Percentiles rank a stretch among this genome's conserved stretches.
Conservation (phyloP, 2,329 filamentous ascomycete species). For the Paraconiothyrium sp. region DNA sequence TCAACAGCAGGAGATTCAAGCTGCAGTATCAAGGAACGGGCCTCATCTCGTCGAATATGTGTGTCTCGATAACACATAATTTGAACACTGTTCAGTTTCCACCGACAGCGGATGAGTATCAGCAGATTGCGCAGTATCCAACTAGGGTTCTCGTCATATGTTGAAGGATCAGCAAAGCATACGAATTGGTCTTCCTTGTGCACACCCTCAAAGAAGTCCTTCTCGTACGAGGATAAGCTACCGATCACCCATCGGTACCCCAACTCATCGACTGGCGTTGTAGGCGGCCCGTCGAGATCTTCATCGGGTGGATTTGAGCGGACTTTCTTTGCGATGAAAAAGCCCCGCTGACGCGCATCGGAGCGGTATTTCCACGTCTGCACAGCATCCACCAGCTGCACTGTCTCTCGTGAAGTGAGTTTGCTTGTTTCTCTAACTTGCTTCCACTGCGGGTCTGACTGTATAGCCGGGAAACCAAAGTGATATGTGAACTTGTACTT, state of each 20-base stretch:
- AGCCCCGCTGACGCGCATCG: constrained; percentile 87
- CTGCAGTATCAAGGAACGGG: constrained; percentile 79
- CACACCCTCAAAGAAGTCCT: constrained; percentile 82
- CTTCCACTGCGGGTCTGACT: constrained; percentile 87
- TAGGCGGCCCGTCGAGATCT: constrained; percentile 57
- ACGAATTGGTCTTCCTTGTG: constrained; percentile 80
- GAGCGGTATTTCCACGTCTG: constrained; percentile 87
- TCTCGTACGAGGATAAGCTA: constrained; percentile 80
- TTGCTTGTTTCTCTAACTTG: constrained; percentile 47
- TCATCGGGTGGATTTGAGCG: constrained; percentile 46
- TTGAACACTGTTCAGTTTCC: constrained; percentile 78
- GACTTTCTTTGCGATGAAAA: constrained; percentile 90
- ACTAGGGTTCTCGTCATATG: constrained; percentile 84
- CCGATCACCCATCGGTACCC: constrained; percentile 81
- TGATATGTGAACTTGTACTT: constrained; percentile 99
- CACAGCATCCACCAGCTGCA: constrained; percentile 80
- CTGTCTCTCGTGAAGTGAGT: constrained; percentile 75
- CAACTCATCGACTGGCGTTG: constrained; percentile 63
- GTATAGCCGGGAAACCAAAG: constrained; percentile 94
- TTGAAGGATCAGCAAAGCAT: constrained; percentile 91
- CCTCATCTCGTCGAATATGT: constrained; percentile 78
- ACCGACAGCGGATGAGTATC: constrained; percentile 83
- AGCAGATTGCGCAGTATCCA: constrained; percentile 94
- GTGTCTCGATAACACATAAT: constrained; percentile 91
- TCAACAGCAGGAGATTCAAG: constrained; percentile 36